A percentile compares a stretch with the other conserved stretches of the same genome.
Conservation (phyloP, 169 alveolate species). For the Plasmodium falciparum region DNA sequence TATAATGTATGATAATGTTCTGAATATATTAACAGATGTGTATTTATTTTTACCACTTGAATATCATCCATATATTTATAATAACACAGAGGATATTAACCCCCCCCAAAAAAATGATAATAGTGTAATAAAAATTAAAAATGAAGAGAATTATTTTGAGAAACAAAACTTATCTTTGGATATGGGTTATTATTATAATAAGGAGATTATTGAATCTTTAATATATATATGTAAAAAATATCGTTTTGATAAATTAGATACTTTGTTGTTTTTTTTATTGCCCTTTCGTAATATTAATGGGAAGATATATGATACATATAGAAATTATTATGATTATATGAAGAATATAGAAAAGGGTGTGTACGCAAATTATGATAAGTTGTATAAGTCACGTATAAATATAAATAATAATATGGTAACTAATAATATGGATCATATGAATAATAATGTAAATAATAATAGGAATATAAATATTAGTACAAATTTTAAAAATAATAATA, state of each 20-base stretch:
- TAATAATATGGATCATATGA: not conserved
- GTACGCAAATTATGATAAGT: not conserved
- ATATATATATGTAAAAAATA: slow-evolving; percentile 33
- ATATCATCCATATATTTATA: slow-evolving; percentile 67
- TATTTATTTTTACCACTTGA: slow-evolving; percentile 33
- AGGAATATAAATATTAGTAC: not conserved
- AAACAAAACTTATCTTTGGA: not conserved
- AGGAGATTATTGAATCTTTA: slow-evolving; percentile 34
- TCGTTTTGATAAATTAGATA: slow-evolving; percentile 26
- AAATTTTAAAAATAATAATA: not conserved
- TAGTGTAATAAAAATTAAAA: not conserved
- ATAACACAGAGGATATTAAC: not conserved
- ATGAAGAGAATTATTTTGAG: not conserved
- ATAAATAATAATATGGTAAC: too few species aligned
- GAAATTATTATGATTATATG: slow-evolving; percentile 49
- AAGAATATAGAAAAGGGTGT: slow-evolving; percentile 23
- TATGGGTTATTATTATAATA: slow-evolving; percentile 49
- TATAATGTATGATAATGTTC: slow-evolving; percentile 29
- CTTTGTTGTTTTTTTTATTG: slow-evolving; percentile 29
- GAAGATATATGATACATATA: slow-evolving; percentile 15
- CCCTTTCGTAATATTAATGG: slow-evolving; percentile 54
- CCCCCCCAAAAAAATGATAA: not conserved
- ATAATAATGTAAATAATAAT: not conserved
- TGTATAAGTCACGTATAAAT: too few species aligned
- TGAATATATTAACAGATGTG: slow-evolving; percentile 11